Percentiles rank a stretch among this genome's conserved stretches.
Evolutionary conservation across 257 asterid species (phyloP).

Genomic region (Datura wrightii): DNA sequence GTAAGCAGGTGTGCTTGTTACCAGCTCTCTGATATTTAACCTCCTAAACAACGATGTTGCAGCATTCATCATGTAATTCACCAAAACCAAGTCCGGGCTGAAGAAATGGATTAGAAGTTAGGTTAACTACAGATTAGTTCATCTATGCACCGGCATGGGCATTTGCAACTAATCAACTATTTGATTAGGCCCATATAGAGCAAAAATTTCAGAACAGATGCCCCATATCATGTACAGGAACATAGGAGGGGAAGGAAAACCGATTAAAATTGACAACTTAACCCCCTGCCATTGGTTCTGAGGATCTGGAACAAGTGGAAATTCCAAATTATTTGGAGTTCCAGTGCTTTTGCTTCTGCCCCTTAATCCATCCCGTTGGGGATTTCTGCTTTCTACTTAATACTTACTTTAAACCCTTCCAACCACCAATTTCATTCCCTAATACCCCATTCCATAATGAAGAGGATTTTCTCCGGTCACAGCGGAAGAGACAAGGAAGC

Average conservation of each 20-base stretch:
- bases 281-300: not conserved
- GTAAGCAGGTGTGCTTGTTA: conserved; percentile 56
- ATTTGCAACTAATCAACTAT: conserved; percentile 5
- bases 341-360: not conserved
- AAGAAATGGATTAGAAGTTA: not conserved
- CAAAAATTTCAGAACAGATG: not conserved
- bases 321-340: not conserved
- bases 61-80: conserved; percentile 35
- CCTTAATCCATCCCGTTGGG: not conserved
- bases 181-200: not conserved
- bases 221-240: not conserved
- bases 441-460: not conserved
- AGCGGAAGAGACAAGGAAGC: not conserved
- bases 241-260: not conserved
- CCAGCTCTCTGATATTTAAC: conserved; percentile 64
- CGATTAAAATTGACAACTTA: not conserved
- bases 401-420: not conserved
- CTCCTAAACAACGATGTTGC: conserved; percentile 50
- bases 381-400: not conserved
- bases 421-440: not conserved
- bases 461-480: not conserved
- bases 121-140: conserved; percentile 11
- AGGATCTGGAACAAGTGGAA: not conserved
- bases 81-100: conserved; percentile 8
- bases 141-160: not conserved